Evolutionary conservation across 2,329 filamentous ascomycete species (phyloP).

Genomic region (Paraphaeosphaeria minitans): DNA sequence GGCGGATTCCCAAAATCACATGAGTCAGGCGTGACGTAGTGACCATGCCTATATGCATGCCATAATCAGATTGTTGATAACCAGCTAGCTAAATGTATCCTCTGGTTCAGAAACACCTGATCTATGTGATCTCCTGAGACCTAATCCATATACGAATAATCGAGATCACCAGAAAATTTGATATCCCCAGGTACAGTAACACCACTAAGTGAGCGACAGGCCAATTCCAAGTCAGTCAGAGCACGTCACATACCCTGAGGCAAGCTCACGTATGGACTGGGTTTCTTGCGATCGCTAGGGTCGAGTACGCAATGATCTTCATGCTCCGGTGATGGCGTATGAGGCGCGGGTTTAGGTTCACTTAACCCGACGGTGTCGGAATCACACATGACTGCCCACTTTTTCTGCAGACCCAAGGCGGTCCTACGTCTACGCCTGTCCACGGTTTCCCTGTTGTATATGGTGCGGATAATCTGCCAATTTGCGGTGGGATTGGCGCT

Average conservation of each 20-base stretch:
- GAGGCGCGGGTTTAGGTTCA: neutral
- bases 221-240: neutral
- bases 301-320: neutral
- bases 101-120: no score
- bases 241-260: neutral
- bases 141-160: neutral
- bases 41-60: no score
- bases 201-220: neutral
- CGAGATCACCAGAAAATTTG: neutral
- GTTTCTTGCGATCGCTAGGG: neutral
- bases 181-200: neutral
- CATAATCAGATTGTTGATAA: no score
- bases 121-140: neutral
- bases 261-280: neutral
- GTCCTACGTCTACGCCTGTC: neutral
- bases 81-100: no score
- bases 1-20: no score
- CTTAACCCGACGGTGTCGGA: neutral
- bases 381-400: neutral
- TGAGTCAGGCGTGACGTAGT: no score
- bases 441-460: neutral
- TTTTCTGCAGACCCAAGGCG: neutral
- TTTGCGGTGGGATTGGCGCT: neutral
- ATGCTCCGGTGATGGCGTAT: neutral
- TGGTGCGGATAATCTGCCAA: neutral